Base-by-base conservation (phyloP, 1,284 basidiomycete genomes). In the Moniliella sp. region DNA sequence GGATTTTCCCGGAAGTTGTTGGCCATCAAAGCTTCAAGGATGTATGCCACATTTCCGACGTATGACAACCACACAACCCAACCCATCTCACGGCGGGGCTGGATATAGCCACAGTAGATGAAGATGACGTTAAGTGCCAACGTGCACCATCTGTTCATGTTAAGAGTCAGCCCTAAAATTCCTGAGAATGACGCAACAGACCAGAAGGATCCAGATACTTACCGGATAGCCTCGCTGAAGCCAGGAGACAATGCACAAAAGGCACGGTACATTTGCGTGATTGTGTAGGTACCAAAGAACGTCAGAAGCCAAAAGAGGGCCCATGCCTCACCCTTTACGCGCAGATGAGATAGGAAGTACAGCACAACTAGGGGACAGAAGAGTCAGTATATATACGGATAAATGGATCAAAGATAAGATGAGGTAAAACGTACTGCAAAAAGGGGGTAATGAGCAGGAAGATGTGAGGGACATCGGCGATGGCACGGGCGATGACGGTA, bases 401-500 rank as follows among this genome's bases (percentile, higher is more conserved):
- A n/a, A n/a, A n/a, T n/a, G n/a, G n/a, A n/a, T n/a, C n/a, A n/a
- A n/a, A n/a, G n/a, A n/a, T n/a, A n/a, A n/a, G n/a, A n/a, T n/a
- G n/a, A n/a, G n/a, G n/a, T n/a, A n/a, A n/a, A n/a, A n/a, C n/a
- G n/a, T n/a, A n/a, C n/a, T n/a, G n/a, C n/a, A n/a, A n/a, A n/a
- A n/a, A n/a, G n/a, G n/a, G n/a, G n/a, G n/a, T n/a, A n/a, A n/a
- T n/a, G n/a, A n/a, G n/a, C 17, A 66, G 25, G 37, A 74, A 60
- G 2, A 72, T 68, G 43, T 77, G 71, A 1, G 76, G 75, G 15
- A 75, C 55, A 47, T 78, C 75, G 15, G 77, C 74, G 23, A 79
- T 53, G 0, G 74, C 75, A 30, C 75, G 64, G 9, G 76, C 75
- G 19, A 76, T 51, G 1, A 72, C 67, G 15, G 62, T 53, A 2